Evolutionary conservation across 306 rosid species (phyloP), one percentile per base, ranked within the genome.

Genomic region (Citrullus amarus): DNA sequence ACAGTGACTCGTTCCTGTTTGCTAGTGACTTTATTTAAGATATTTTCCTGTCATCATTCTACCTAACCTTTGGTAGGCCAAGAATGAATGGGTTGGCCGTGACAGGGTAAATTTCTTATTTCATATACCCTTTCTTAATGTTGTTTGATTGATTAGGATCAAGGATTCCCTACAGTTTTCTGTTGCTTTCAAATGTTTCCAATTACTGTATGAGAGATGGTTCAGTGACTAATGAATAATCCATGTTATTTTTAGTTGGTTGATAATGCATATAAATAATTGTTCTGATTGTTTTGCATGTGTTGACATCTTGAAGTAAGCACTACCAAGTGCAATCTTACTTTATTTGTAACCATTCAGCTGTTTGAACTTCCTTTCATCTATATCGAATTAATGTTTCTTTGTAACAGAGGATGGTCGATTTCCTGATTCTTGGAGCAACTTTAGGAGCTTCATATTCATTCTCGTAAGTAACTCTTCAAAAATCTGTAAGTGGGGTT

Each of bases 1-100:
- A 82, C 82, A 84, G 90, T 74, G 50, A 80, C 78, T 79, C 70
- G 36, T 76, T 59, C 36, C 53, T 34, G 67, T 74, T 79, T 61
- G 32, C 25, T 54, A 82, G 78, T 48, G 70, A 69, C 71, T 53
- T 5, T 72, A 72, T 72, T 69, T 76, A 62, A 79, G 86, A 60
- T 73, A 44, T 61, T 56, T 56, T 48, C 67, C 30, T 36, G 60
- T 38, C n/a, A 46, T 60, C 75, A 77, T 54, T 75, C 75, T 66
- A 58, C 76, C 28, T 25, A 25, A 25, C 28, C 75, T 69, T 17
- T 25, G 76, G 62, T 73, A 50, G 78, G 60, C 60, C 77, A 73
- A 53, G 36, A 73, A 73, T 73, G 77, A 48, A 48, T 72, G 61
- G 30, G 43, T 73, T 50, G 77, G 77, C 22, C 15, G 43, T 73